Conservation (phyloP, 495 filamentous ascomycete genomes). For the Penicillium antarcticum region DNA sequence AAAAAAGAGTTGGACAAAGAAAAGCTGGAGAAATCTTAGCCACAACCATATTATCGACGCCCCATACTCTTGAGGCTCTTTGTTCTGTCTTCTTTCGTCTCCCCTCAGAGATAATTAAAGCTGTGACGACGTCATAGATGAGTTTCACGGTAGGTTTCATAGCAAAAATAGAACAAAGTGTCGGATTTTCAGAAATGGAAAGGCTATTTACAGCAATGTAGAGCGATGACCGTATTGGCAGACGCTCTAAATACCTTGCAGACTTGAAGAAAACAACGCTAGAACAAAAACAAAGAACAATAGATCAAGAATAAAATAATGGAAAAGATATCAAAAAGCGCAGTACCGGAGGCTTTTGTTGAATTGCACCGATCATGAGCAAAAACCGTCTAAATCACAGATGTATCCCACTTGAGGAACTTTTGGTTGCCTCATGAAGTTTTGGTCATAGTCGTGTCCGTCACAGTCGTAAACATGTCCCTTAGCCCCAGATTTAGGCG, state of each 20-base stretch:
- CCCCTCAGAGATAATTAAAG: neutral
- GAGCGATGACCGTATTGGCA: constrained; percentile 13
- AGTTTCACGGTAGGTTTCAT: neutral
- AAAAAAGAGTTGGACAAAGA: too few relatives aligned
- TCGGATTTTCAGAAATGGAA: constrained; percentile 13
- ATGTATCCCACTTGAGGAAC: constrained; percentile 1
- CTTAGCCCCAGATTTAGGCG: constrained; percentile 16
- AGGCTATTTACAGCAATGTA: constrained; percentile 29
- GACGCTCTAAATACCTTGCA: constrained; percentile 36
- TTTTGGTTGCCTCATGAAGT: neutral
- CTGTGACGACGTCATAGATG: too few relatives aligned
- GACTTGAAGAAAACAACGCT: constrained; percentile 9
- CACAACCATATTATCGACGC: neutral
- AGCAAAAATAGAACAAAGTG: constrained; percentile 1
- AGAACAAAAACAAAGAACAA: constrained; percentile 4
- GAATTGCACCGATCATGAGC: neutral
- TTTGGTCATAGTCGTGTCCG: constrained; percentile 7
- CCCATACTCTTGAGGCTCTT: neutral
- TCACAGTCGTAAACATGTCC: constrained; percentile 11
- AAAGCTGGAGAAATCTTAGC: too few relatives aligned
- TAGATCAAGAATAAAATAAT: constrained; percentile 4
- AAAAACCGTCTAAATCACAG: constrained; percentile 4
- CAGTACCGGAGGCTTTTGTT: constrained; percentile 3
- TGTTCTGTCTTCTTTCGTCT: neutral
- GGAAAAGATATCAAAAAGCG: neutral